A percentile compares a stretch with the other conserved stretches of the same genome.
These are phyloP conservation scores for Botrytis galanthina DNA, from an alignment of 2,329 filamentous ascomycete species.

Conservation along the genomic window DNA sequence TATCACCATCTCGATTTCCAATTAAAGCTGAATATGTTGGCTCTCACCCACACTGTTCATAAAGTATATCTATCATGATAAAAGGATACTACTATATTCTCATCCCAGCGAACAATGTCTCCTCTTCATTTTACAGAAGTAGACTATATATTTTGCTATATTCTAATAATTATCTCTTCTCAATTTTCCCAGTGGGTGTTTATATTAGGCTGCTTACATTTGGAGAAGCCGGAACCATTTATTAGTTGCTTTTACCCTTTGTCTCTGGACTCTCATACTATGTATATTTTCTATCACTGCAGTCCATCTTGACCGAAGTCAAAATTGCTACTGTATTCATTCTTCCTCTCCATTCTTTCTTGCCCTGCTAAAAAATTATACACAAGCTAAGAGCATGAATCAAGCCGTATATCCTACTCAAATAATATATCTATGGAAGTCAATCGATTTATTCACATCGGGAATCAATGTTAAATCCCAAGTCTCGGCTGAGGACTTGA, in stretches of 20 bases:
- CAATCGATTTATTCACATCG: neutral
- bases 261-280: neutral
- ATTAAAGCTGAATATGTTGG: neutral
- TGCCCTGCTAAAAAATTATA: neutral
- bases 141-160: neutral
- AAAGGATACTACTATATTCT: neutral
- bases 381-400: neutral
- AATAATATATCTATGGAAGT: neutral
- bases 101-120: neutral
- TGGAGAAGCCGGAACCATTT: fast-evolving
- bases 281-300: neutral
- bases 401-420: neutral
- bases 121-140: neutral
- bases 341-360: neutral
- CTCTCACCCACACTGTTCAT: neutral
- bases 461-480: neutral
- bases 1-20: neutral
- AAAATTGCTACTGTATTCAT: neutral
- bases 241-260: neutral
- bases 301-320: neutral
- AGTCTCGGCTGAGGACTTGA: neutral
- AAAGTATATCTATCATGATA: neutral
- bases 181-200: neutral
- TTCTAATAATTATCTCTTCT: neutral
- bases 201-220: neutral